Evolutionary conservation across 768 basidiomycete species (phyloP).

Genomic region (Collybiopsis luxurians): DNA sequence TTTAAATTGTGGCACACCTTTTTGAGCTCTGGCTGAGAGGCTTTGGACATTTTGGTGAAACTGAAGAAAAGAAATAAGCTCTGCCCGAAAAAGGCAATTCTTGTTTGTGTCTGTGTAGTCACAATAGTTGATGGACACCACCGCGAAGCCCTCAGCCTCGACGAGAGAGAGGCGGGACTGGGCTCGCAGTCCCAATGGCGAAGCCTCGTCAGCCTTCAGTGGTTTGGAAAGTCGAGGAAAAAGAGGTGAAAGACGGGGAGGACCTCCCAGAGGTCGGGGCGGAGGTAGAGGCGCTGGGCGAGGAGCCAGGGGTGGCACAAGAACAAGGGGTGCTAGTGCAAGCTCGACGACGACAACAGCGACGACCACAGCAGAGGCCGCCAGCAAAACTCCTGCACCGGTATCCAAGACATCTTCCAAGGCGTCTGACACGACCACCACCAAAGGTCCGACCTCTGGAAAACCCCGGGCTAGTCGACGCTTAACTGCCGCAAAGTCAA

Average conservation of each 20-base stretch:
- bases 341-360: conserved; percentile 4
- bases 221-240: conserved; percentile 35
- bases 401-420: background rate
- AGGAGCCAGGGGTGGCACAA: conserved; percentile 12
- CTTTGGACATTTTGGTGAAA: conserved; percentile 72
- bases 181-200: conserved; percentile 46
- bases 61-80: background rate
- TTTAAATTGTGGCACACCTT: conserved; percentile 65
- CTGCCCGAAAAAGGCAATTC: background rate
- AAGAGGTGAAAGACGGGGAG: conserved; percentile 29
- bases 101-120: background rate
- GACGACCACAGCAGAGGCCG: background rate
- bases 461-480: conserved; percentile 47
- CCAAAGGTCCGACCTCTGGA: conserved; percentile 26
- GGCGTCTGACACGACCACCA: conserved; percentile 17
- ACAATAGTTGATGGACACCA: background rate
- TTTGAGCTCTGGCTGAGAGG: conserved; percentile 96
- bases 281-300: conserved; percentile 25
- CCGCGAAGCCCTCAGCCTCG: background rate
- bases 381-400: background rate
- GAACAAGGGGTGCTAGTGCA: conserved; percentile 27
- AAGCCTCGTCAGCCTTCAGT: conserved; percentile 46
- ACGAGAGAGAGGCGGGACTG: conserved; percentile 19
- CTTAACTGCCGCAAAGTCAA: conserved; percentile 32
- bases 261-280: conserved; percentile 27